Conservation (phyloP, 305 asterid genomes). For the Euphrasia arctica region DNA sequence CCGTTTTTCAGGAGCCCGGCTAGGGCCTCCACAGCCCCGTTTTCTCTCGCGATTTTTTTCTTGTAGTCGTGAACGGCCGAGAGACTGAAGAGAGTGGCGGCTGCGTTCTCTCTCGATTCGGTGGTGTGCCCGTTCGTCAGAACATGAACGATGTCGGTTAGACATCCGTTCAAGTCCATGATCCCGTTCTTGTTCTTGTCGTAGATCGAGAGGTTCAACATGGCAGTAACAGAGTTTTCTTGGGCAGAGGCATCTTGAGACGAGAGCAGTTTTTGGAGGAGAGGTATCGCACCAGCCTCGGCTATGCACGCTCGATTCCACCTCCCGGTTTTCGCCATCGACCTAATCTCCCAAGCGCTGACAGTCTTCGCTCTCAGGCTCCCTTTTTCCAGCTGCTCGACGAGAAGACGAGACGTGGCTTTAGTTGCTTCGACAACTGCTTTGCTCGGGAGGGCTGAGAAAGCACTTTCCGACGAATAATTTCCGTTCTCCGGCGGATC, state of each 20-base stretch:
- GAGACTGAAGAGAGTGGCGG: constrained; percentile 92
- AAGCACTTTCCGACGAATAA: constrained; percentile 35
- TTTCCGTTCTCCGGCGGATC: constrained; percentile 60
- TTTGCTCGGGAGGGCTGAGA: constrained; percentile 48
- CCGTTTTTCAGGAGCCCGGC: constrained; percentile 62
- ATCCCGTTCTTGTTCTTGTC: constrained; percentile 76
- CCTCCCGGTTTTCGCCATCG: constrained; percentile 78
- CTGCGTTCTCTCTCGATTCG: constrained; percentile 90
- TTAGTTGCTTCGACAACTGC: constrained; percentile 73
- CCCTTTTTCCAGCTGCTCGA: constrained; percentile 69
- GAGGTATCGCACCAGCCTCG: constrained; percentile 84
- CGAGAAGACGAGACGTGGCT: constrained; percentile 66
- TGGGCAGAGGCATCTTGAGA: constrained; percentile 69
- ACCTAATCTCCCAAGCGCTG: constrained; percentile 81
- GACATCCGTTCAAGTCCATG: constrained; percentile 81
- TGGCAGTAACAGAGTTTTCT: constrained; percentile 88
- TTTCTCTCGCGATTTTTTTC: constrained; percentile 63
- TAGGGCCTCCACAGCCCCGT: constrained; percentile 73
- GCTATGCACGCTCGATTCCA: constrained; percentile 83
- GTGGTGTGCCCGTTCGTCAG: constrained; percentile 65
- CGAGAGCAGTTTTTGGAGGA: constrained; percentile 52
- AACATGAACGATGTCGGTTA: constrained; percentile 61
- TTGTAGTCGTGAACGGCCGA: constrained; percentile 91
- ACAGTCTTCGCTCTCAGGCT: constrained; percentile 58
- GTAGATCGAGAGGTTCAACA: constrained; percentile 78